Conservation (phyloP, 768 basidiomycete species). For the Lactarius hengduanensis region DNA sequence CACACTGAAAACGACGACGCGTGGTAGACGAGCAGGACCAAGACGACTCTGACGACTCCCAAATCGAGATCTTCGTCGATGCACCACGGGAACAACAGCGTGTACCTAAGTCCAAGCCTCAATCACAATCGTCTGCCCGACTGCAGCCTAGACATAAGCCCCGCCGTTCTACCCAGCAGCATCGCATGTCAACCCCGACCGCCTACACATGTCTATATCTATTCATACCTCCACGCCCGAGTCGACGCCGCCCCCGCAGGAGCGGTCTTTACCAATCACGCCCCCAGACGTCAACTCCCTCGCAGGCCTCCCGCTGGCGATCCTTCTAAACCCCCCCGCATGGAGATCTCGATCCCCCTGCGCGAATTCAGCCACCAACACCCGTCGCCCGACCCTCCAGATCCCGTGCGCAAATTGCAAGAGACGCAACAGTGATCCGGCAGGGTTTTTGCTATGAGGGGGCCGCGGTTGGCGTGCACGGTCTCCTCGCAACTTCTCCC, state of each 20-base stretch:
- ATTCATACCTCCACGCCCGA: not conserved
- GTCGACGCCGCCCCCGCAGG: not conserved
- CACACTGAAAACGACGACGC: conserved; percentile 9
- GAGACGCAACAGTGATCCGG: too few relatives aligned
- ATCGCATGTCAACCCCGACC: not conserved
- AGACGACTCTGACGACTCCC: not conserved
- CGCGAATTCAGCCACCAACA: conserved; percentile 14
- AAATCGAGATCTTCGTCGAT: not conserved
- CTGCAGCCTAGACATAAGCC: not conserved
- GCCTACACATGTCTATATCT: not conserved
- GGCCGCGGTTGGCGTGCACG: conserved; percentile 20
- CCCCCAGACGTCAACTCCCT: conserved; percentile 1
- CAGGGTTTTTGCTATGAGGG: conserved; percentile 1
- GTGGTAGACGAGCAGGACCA: not conserved
- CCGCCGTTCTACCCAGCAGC: not conserved
- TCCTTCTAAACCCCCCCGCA: conserved; percentile 1
- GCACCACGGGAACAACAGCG: not conserved
- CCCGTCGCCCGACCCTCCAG: not conserved
- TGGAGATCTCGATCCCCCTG: conserved; percentile 2
- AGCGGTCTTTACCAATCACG: not conserved
- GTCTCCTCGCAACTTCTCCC: conserved; percentile 15
- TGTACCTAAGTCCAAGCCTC: not conserved
- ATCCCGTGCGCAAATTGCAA: too few relatives aligned
- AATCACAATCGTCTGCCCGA: not conserved
- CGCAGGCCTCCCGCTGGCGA: conserved; percentile 5